Conservation (phyloP, 768 basidiomycete species). For the Russula brevipes region DNA sequence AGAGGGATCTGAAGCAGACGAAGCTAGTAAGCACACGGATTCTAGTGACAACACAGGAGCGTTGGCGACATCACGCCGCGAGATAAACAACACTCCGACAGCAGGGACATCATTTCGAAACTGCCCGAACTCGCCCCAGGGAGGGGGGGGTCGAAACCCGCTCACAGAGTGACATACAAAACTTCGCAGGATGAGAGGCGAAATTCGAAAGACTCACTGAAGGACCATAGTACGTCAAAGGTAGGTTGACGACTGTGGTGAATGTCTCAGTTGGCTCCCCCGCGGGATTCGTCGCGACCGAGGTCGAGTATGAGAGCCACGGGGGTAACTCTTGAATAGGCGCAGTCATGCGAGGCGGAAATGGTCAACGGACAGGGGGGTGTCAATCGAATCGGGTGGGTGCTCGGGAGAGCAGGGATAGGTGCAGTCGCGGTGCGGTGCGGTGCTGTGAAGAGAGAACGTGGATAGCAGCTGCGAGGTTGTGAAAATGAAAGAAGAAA, state of each 20-base stretch:
- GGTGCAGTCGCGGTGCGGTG: slow-evolving; percentile 8
- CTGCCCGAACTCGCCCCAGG: neutral
- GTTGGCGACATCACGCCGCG: neutral
- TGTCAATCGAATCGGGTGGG: slow-evolving; percentile 14
- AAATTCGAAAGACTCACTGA: slow-evolving; percentile 49
- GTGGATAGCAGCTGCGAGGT: slow-evolving; percentile 14
- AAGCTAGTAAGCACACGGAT: neutral
- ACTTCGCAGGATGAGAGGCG: neutral
- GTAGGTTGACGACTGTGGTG: slow-evolving; percentile 54
- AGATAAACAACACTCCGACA: neutral
- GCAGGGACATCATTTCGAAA: neutral
- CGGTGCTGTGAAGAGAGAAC: slow-evolving; percentile 13
- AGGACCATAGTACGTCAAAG: slow-evolving; percentile 79
- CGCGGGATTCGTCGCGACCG: slow-evolving; percentile 47
- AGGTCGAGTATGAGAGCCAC: slow-evolving; percentile 61
- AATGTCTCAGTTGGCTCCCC: slow-evolving; percentile 53
- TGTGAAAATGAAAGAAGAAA: neutral
- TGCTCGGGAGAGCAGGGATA: slow-evolving; percentile 23
- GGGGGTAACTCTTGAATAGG: slow-evolving; percentile 65
- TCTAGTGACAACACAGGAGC: neutral
- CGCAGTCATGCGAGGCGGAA: slow-evolving; percentile 42
- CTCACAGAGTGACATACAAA: too few species aligned
- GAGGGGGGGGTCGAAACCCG: neutral
- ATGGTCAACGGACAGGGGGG: neutral
- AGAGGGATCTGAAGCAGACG: slow-evolving; percentile 58